Conservation (phyloP, 495 filamentous ascomycete genomes). For the Bathelium albidoporum region DNA sequence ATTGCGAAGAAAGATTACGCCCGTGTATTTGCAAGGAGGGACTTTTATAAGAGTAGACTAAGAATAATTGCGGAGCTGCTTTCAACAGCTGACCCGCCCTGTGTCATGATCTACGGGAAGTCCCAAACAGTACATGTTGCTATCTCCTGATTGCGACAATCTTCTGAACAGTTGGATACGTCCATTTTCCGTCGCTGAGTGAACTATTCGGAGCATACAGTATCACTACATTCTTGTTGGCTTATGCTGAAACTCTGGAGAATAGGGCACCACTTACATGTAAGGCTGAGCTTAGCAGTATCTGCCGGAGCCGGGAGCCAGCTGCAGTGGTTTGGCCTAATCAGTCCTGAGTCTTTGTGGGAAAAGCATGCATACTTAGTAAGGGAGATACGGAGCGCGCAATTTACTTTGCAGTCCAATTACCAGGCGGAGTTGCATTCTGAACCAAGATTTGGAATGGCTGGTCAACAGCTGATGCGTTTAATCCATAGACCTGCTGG, state of each 20-base stretch:
- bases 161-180: background rate
- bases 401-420: conserved; percentile 22
- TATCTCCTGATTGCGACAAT: background rate
- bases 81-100: too few species aligned
- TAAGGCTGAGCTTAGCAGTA: background rate
- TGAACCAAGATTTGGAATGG: conserved; percentile 26
- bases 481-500: conserved; percentile 18
- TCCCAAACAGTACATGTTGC: background rate
- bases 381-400: too few species aligned
- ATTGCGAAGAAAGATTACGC: too few species aligned
- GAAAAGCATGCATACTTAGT: too few species aligned
- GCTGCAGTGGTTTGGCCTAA: too few species aligned
- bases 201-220: background rate
- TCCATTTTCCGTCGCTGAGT: background rate
- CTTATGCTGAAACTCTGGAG: background rate
- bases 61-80: too few species aligned
- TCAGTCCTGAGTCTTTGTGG: too few species aligned
- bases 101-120: background rate
- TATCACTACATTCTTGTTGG: background rate
- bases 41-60: too few species aligned
- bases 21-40: too few species aligned
- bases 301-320: background rate
- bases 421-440: conserved; percentile 22
- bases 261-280: background rate
- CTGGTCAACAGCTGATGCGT: background rate